Evolutionary conservation across 106 monocot species (phyloP).

Genomic region (Iris macrosiphon): DNA sequence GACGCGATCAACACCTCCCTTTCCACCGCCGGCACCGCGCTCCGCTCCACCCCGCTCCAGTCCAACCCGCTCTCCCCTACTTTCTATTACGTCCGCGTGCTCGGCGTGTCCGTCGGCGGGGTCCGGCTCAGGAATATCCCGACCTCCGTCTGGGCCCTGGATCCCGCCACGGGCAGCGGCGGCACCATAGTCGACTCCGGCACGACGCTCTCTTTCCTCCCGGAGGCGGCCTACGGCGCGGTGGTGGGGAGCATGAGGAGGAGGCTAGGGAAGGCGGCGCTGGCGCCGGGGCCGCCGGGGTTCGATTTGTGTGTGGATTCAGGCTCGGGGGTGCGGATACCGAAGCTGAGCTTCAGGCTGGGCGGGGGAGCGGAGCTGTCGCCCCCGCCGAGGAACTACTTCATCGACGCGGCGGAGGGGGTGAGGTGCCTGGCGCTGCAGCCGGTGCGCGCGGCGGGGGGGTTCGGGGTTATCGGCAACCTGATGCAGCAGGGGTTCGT

Average conservation of each 20-base stretch:
- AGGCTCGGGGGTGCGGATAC: neutral
- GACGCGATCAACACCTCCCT: neutral
- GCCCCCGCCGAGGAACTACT: constrained; percentile 47
- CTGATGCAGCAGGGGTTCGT: constrained; percentile 48
- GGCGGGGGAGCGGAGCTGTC: constrained; percentile 18
- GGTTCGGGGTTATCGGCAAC: constrained; percentile 39
- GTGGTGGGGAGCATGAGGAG: constrained; percentile 21
- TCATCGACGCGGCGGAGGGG: constrained; percentile 29
- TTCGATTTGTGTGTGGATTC: constrained; percentile 44
- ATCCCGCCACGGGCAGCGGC: constrained; percentile 21
- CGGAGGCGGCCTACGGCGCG: constrained; percentile 24
- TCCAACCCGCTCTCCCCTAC: constrained; percentile 36
- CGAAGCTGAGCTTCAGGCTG: constrained; percentile 18
- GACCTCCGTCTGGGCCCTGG: constrained; percentile 23
- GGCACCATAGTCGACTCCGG: constrained; percentile 47
- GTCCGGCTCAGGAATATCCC: constrained; percentile 13
- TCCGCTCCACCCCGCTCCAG: constrained; percentile 29
- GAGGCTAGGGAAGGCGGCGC: neutral
- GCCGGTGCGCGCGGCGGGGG: constrained; percentile 7
- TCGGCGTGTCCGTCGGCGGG: constrained; percentile 18
- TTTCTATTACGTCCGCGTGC: constrained; percentile 35
- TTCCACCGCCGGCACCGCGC: neutral
- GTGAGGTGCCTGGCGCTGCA: constrained; percentile 42
- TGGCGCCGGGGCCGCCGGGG: neutral
- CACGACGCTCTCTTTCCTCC: constrained; percentile 41